A percentile compares a stretch with the other conserved stretches of the same genome.
Evolutionary conservation across 108 stramenopile species (phyloP).

Genomic region (Stephanodiscus triporus): DNA sequence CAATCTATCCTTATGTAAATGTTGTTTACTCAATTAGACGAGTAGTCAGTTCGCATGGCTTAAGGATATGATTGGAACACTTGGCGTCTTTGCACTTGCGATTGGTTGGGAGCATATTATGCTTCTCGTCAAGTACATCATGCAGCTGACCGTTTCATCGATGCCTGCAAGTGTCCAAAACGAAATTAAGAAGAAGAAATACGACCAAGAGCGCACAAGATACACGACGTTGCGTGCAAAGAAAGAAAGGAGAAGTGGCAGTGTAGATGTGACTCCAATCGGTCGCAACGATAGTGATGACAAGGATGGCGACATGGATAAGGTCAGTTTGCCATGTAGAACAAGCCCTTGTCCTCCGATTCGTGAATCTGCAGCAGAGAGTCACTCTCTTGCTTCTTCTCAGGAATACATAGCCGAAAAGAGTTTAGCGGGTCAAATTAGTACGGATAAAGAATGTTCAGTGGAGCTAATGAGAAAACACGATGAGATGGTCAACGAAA

Average conservation of each 20-base stretch:
- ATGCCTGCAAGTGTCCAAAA: constrained; percentile 72
- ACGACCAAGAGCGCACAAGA: constrained; percentile 58
- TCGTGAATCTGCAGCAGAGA: constrained; percentile 37
- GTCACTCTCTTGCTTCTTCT: constrained; percentile 17
- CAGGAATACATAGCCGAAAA: constrained; percentile 10
- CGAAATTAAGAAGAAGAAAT: constrained; percentile 71
- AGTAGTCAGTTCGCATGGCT: constrained; percentile 62
- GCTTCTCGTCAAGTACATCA: constrained; percentile 86
- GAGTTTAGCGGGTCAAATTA: constrained; percentile 1
- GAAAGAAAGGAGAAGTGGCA: constrained; percentile 57
- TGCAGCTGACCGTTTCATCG: constrained; percentile 70
- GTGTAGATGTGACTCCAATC: constrained; percentile 16
- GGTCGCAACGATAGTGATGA: constrained; percentile 11
- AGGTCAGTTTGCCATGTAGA: constrained; percentile 14
- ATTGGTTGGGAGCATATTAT: constrained; percentile 90
- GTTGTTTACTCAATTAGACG: constrained; percentile 37
- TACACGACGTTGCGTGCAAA: constrained; percentile 65
- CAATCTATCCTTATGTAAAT: background rate
- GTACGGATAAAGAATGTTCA: background rate
- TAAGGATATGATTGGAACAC: constrained; percentile 53
- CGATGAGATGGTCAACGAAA: constrained; percentile 2
- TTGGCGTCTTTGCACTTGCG: constrained; percentile 74
- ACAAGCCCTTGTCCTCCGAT: constrained; percentile 44
- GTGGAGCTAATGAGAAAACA: background rate
- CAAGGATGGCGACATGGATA: constrained; percentile 10